phyloP scores from a whole-genome alignment of 176 grass and related monocot genomes.

The Stipa capillata region DNA sequence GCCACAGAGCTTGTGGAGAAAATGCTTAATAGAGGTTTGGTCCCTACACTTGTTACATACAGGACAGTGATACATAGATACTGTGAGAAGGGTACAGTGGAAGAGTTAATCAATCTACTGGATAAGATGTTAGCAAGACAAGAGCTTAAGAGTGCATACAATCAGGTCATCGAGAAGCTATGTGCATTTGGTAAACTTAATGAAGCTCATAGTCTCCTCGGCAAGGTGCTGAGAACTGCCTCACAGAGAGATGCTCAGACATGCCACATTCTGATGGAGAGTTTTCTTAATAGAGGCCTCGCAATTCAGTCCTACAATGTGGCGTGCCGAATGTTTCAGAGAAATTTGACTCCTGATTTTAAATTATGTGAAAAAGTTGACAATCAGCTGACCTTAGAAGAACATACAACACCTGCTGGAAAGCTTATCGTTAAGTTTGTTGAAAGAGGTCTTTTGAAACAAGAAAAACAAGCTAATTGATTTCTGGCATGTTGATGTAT shows the following conservation, averaged over 20 bases:
- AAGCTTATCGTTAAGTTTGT: slow-evolving; percentile 66
- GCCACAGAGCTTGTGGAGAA: slow-evolving; percentile 62
- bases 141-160: slow-evolving; percentile 60
- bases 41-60: slow-evolving; percentile 81
- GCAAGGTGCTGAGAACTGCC: slow-evolving; percentile 73
- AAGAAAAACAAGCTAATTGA: slow-evolving; percentile 24
- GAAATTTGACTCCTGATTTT: slow-evolving; percentile 75
- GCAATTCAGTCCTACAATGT: slow-evolving; percentile 64
- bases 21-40: slow-evolving; percentile 84
- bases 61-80: slow-evolving; percentile 88
- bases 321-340: slow-evolving; percentile 72
- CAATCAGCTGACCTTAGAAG: slow-evolving; percentile 30
- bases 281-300: slow-evolving; percentile 50
- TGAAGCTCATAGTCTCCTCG: slow-evolving; percentile 61
- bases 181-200: slow-evolving; percentile 65
- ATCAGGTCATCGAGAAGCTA: slow-evolving; percentile 88
- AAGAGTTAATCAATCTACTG: slow-evolving; percentile 67
- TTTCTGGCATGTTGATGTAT: background rate
- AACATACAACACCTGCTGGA: slow-evolving; percentile 36
- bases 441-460: slow-evolving; percentile 70
- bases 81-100: slow-evolving; percentile 58
- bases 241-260: slow-evolving; percentile 72
- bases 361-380: slow-evolving; percentile 64
- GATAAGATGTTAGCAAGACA: slow-evolving; percentile 71
- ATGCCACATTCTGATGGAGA: slow-evolving; percentile 75